phyloP scores from a whole-genome alignment of 2,329 filamentous ascomycete species.

The Lecanoromycetidae sp. region DNA sequence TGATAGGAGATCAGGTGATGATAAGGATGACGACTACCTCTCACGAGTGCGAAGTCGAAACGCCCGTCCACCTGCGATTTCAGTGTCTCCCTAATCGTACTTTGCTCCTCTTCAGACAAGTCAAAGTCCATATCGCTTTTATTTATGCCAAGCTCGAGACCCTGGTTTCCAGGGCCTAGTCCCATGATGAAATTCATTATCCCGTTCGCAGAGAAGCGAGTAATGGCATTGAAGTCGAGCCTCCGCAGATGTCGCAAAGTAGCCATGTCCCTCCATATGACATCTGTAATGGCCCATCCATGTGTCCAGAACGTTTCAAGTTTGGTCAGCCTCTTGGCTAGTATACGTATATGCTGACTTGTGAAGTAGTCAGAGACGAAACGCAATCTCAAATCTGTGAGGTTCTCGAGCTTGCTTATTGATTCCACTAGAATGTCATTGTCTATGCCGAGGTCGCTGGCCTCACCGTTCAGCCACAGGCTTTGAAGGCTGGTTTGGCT shows the following conservation, averaged over 20 bases:
- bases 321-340: conserved; percentile 35
- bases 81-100: conserved; percentile 22
- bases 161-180: conserved; percentile 27
- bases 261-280: conserved; percentile 35
- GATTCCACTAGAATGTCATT: conserved; percentile 40
- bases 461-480: conserved; percentile 36
- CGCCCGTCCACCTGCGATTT: conserved; percentile 24
- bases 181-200: conserved; percentile 34
- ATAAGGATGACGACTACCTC: conserved; percentile 9
- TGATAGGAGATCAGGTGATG: not conserved
- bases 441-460: conserved; percentile 35
- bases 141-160: conserved; percentile 25
- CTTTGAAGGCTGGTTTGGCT: conserved; percentile 38
- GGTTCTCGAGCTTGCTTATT: conserved; percentile 39
- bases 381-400: conserved; percentile 43
- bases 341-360: conserved; percentile 36
- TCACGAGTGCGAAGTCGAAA: conserved; percentile 24
- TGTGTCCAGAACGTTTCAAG: conserved; percentile 47
- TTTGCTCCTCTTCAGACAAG: conserved; percentile 21
- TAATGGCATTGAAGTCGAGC: conserved; percentile 43
- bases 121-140: conserved; percentile 22
- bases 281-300: conserved; percentile 42
- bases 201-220: conserved; percentile 42
- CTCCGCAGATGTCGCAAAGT: conserved; percentile 38
- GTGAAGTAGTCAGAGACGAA: conserved; percentile 41